These are phyloP conservation scores for Rhodotorula sp. DNA, from an alignment of 1,284 basidiomycete species.

Conservation along the genomic window DNA sequence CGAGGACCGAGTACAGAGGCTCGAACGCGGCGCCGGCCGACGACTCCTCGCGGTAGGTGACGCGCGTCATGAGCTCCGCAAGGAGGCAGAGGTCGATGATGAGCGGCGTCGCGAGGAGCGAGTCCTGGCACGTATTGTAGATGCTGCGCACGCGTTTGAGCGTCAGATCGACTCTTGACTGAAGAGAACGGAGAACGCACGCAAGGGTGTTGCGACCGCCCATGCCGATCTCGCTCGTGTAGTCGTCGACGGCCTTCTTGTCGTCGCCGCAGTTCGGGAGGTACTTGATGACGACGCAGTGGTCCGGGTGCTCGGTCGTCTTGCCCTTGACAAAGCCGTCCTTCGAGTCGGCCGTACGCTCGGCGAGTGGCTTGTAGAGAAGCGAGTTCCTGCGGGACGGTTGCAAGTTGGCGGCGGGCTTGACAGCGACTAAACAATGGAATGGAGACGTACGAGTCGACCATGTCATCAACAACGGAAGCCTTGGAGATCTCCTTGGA, in stretches of 20 bases:
- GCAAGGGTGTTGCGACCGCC: slow-evolving; percentile 56
- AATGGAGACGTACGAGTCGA: slow-evolving; percentile 59
- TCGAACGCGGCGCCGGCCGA: slow-evolving; percentile 59
- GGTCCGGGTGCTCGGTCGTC: slow-evolving; percentile 94
- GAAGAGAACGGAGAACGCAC: background rate
- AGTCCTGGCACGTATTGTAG: slow-evolving; percentile 98
- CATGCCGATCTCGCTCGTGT: slow-evolving; percentile 77
- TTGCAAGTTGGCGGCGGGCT: too few relatives aligned
- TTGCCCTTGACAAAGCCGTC: slow-evolving; percentile 44
- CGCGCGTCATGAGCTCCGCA: slow-evolving; percentile 89
- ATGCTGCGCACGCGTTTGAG: slow-evolving; percentile 69
- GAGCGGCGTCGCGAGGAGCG: slow-evolving; percentile 90
- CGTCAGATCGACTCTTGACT: slow-evolving; percentile 57
- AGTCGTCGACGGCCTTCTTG: slow-evolving; percentile 97
- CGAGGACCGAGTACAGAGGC: slow-evolving; percentile 82
- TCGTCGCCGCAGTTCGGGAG: slow-evolving; percentile 93
- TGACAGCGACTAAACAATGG: too few relatives aligned
- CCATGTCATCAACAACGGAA: slow-evolving; percentile 97
- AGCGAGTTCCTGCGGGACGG: slow-evolving; percentile 62
- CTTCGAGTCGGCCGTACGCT: slow-evolving; percentile 40
- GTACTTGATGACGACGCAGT: slow-evolving; percentile 64
- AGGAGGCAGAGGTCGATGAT: slow-evolving; percentile 93
- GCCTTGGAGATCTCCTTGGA: slow-evolving; percentile 79
- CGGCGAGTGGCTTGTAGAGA: slow-evolving; percentile 75
- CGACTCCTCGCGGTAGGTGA: slow-evolving; percentile 67